These are phyloP conservation scores for Collybiopsis confluens DNA, from an alignment of 768 basidiomycete genomes.

Conservation along the genomic window DNA sequence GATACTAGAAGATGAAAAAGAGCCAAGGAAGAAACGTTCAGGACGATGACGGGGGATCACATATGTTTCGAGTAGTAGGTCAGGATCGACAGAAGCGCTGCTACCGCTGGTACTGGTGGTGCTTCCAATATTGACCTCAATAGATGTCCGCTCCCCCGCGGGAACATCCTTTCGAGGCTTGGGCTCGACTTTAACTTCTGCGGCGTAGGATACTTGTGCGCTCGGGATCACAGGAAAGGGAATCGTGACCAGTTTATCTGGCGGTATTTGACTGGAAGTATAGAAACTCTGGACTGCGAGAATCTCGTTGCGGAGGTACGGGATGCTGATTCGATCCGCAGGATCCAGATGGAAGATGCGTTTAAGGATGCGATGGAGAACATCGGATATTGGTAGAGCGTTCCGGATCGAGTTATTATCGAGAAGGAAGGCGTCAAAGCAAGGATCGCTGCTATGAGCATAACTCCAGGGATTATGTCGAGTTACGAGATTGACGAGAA, in stretches of 20 bases:
- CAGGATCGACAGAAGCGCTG: too few species aligned
- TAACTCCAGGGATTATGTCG: conserved; percentile 50
- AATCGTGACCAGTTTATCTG: not conserved
- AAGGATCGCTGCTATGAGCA: conserved; percentile 46
- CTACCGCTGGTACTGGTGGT: too few species aligned
- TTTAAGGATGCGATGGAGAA: conserved; percentile 43
- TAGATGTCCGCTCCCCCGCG: too few species aligned
- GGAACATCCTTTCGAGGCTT: not conserved
- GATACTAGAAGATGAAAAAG: not conserved
- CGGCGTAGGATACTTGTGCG: not conserved
- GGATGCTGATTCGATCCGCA: conserved; percentile 26
- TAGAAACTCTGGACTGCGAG: conserved; percentile 2
- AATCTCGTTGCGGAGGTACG: not conserved
- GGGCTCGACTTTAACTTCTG: not conserved
- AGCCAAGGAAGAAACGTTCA: not conserved
- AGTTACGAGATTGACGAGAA: conserved; percentile 55
- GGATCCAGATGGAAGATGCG: conserved; percentile 46
- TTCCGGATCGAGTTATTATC: conserved; percentile 41
- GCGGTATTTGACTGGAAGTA: not conserved
- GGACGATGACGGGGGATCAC: not conserved
- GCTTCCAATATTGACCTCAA: too few species aligned
- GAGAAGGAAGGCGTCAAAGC: conserved; percentile 42
- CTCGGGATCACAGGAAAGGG: not conserved
- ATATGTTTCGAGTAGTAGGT: too few species aligned
- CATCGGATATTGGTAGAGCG: conserved; percentile 50